A percentile compares a stretch with the other conserved stretches of the same genome.
Conservation (phyloP, 139 green algal species). For the Eudorina sp. region DNA sequence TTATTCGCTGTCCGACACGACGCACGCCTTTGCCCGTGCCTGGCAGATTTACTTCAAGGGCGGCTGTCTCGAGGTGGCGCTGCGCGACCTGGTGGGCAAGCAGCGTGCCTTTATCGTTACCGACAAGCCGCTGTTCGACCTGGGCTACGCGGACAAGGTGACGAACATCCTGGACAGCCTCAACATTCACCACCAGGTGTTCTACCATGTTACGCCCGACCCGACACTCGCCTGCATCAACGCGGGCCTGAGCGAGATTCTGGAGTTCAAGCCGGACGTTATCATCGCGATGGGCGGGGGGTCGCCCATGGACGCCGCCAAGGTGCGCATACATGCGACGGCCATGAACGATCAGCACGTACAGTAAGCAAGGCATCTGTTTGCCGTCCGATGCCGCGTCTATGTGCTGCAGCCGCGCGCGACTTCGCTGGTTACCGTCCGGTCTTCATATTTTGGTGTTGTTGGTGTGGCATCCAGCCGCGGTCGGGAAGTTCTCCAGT, state of each 20-base stretch:
- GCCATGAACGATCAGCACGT: no score
- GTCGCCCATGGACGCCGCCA: conserved; percentile 83
- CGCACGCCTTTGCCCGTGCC: not conserved
- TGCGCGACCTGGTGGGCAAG: conserved; percentile 68
- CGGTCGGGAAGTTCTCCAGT: no score
- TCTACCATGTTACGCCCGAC: conserved; percentile 75
- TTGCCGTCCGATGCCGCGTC: no score
- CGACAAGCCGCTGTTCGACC: conserved; percentile 76
- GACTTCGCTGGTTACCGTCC: not conserved
- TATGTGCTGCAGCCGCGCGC: no score
- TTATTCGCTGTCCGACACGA: no score
- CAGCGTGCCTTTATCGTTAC: conserved; percentile 77
- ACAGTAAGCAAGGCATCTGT: no score
- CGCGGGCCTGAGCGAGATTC: conserved; percentile 63
- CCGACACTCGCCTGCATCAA: conserved; percentile 73
- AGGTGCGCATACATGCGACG: no score
- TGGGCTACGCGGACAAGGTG: conserved; percentile 70
- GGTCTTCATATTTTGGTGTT: no score
- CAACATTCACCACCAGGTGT: conserved; percentile 71
- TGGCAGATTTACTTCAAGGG: conserved; percentile 59
- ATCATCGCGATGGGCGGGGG: conserved; percentile 83
- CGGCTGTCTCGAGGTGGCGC: conserved; percentile 71
- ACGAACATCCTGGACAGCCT: conserved; percentile 48
- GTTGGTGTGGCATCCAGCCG: no score
- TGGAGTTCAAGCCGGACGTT: conserved; percentile 72